Evolutionary conservation across 306 rosid species (phyloP).

Genomic region (Morella rubra): DNA sequence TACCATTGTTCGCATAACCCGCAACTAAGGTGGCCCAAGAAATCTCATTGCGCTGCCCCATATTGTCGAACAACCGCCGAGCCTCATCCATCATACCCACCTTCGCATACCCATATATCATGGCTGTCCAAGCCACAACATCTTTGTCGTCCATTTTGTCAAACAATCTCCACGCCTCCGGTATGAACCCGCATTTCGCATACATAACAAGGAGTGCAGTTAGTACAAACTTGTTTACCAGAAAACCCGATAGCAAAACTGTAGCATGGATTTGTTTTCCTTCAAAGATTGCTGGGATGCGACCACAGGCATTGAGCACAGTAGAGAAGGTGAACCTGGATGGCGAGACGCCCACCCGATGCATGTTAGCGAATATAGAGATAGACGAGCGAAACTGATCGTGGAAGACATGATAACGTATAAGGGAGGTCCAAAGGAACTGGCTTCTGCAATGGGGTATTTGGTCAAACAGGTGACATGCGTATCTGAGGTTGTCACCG

Average conservation of each 20-base stretch:
- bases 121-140: slow-evolving; percentile 68
- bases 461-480: slow-evolving; percentile 56
- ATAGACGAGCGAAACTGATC: slow-evolving; percentile 38
- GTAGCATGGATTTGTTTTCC: slow-evolving; percentile 62
- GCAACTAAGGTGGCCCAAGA: slow-evolving; percentile 77
- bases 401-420: slow-evolving; percentile 40
- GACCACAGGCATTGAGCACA: slow-evolving; percentile 62
- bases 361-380: slow-evolving; percentile 57
- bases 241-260: slow-evolving; percentile 44
- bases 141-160: slow-evolving; percentile 57
- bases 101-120: slow-evolving; percentile 65
- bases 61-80: slow-evolving; percentile 50
- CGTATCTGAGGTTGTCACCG: slow-evolving; percentile 43
- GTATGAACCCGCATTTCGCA: slow-evolving; percentile 52
- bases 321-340: slow-evolving; percentile 67
- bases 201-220: slow-evolving; percentile 71
- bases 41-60: slow-evolving; percentile 48
- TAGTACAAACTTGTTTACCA: slow-evolving; percentile 55
- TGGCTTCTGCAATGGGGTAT: slow-evolving; percentile 39
- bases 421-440: slow-evolving; percentile 65
- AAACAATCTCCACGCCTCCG: slow-evolving; percentile 56
- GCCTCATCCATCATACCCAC: slow-evolving; percentile 67
- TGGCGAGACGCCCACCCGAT: slow-evolving; percentile 43
- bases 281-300: slow-evolving; percentile 34
- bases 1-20: slow-evolving; percentile 61